Base-by-base conservation (phyloP, 768 basidiomycete genomes). In the Glaciozyma antarctica region DNA sequence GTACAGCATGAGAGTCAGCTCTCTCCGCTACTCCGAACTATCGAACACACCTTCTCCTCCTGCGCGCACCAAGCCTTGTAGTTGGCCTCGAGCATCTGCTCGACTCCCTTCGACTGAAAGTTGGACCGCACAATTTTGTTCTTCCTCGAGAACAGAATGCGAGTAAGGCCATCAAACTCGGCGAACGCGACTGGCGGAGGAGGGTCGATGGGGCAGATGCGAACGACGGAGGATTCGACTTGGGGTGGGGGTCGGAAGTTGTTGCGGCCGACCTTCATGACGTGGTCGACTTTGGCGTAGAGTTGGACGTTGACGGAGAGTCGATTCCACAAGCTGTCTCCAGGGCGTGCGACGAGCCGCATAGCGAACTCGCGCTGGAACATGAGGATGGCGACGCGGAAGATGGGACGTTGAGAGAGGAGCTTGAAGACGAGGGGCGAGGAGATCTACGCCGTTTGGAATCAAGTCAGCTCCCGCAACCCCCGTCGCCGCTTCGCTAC, bases 301-400 rank as follows among this genome's bases (percentile, higher is more conserved):
- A 99, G 84, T 78, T 98, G 95, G 16, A 97, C 95, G 76, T 99
- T 98, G 24, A 91, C 94, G 22, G 88, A 89, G 24, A 99, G 79
- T 49, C 95, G 83, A 58, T 91, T 95, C 95, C 95, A 99, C 8
- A 94, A 79, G 8, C 84, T 79, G 5, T 88, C 85, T 12, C 85
- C 85, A 0, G 95, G 91, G 28, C 83, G 81, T 5, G 94, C 94
- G 49, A 88, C 85, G 16, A 99, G 83, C 2, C 95, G 87, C 66
- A 93, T 81, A 0, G 95, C 95, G 74, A 99, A 99, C 77, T 99
- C 95, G 62, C 92, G 87, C 78, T 99, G 95, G 80, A 99, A 99
- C 95, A 99, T 99, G 79, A 99, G 88, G 67, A 99, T 90, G 43
- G 91, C 90, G 63, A 88, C 84, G 30, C 94, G 90, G 76, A 88